Conservation (phyloP, 148 eudicot species). For the Camellia lanceoleosa region DNA sequence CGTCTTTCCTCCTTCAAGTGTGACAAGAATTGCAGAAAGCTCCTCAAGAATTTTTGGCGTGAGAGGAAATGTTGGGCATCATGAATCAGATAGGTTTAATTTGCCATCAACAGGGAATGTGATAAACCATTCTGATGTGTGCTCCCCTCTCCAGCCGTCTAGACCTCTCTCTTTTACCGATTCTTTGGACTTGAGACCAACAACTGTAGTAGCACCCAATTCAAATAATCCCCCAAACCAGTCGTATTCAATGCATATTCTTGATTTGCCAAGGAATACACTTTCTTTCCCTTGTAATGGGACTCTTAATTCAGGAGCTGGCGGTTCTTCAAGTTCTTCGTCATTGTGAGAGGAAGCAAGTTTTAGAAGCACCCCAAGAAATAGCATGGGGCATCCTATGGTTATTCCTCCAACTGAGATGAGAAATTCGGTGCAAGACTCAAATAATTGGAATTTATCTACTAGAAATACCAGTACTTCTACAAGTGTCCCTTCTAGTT, state of each 20-base stretch:
- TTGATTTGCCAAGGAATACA: constrained; percentile 37
- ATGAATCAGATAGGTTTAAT: constrained; percentile 34
- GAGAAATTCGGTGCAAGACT: constrained; percentile 42
- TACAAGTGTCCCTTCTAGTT: constrained; percentile 42
- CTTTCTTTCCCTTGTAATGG: constrained; percentile 52
- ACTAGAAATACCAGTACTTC: constrained; percentile 33
- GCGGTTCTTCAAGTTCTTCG: constrained; percentile 36
- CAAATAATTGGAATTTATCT: constrained; percentile 50
- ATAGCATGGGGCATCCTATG: constrained; percentile 44
- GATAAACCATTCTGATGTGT: constrained; percentile 32
- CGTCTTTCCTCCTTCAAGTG: constrained; percentile 32
- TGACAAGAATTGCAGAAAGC: constrained; percentile 36
- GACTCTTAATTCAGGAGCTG: constrained; percentile 35
- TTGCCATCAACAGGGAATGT: constrained; percentile 27
- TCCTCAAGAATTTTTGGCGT: constrained; percentile 39
- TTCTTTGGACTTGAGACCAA: constrained; percentile 41
- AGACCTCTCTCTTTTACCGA: constrained; percentile 40
- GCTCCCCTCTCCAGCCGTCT: constrained; percentile 31
- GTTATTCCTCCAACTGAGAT: constrained; percentile 47
- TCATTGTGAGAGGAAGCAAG: constrained; percentile 38
- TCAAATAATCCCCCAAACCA: constrained; percentile 29
- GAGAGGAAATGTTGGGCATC: constrained; percentile 39
- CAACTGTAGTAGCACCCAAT: constrained; percentile 30
- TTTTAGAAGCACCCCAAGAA: constrained; percentile 44
- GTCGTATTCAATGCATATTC: constrained; percentile 32